Conservation (phyloP, 768 basidiomycete species). For the Coprinopsis sp. region DNA sequence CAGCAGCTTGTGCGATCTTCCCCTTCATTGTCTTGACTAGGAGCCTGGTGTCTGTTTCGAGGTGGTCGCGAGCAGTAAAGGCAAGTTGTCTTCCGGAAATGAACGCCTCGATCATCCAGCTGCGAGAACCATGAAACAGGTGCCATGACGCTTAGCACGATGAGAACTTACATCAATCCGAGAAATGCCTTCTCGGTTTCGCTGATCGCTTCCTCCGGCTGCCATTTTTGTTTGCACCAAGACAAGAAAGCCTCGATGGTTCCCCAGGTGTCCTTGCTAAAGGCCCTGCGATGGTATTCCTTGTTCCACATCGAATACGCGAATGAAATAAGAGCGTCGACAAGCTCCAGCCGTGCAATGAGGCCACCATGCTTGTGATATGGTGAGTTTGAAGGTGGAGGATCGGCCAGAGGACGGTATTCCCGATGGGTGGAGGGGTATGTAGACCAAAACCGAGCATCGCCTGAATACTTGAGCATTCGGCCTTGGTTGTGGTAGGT, state of each 20-base stretch:
- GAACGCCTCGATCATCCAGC: conserved; percentile 76
- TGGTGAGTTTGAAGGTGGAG: conserved; percentile 59
- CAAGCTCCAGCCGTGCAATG: conserved; percentile 73
- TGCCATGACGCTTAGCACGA: conserved; percentile 20
- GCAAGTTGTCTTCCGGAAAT: conserved; percentile 45
- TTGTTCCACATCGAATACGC: conserved; percentile 80
- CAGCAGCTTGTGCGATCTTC: conserved; percentile 39
- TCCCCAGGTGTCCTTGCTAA: conserved; percentile 59
- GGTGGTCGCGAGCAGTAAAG: conserved; percentile 28
- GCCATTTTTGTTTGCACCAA: conserved; percentile 72
- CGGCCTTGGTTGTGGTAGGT: conserved; percentile 68
- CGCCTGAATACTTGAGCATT: conserved; percentile 79
- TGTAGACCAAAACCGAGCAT: conserved; percentile 73
- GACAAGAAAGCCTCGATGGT: conserved; percentile 66
- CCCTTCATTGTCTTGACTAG: conserved; percentile 29
- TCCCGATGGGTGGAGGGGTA: conserved; percentile 61
- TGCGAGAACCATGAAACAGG: conserved; percentile 34
- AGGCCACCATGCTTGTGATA: conserved; percentile 75
- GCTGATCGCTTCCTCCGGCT: conserved; percentile 43
- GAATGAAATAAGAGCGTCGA: conserved; percentile 81
- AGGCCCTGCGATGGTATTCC: conserved; percentile 53
- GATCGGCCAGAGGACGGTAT: conserved; percentile 56
- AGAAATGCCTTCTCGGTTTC: conserved; percentile 61
- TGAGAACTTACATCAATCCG: conserved; percentile 69
- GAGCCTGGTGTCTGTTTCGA: conserved; percentile 37